Evolutionary conservation across 2,329 filamentous ascomycete genomes (phyloP), one percentile per base, ranked within the genome.

Genomic region (Penicillium olsonii): DNA sequence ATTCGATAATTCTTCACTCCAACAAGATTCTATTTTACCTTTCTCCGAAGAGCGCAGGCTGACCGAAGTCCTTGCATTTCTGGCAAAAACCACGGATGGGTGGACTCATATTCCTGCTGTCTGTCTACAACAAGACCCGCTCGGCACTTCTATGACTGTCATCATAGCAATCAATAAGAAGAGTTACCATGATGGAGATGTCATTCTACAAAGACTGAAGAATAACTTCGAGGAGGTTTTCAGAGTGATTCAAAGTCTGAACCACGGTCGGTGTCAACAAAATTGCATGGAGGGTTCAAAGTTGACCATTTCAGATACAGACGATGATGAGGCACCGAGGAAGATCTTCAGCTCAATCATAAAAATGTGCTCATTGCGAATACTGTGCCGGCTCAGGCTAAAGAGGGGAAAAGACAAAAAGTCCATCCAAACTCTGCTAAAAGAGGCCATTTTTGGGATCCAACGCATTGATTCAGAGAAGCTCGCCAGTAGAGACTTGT

Each of bases 41-140:
- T 70, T 73, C 31, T 54, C 64, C 8, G 62, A 58, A 35, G 70
- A 74, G 48, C 61, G 56, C n/a, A 49, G 47, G 5, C 50, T 74
- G 29, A 49, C 55, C 2, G 53, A 62, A 20, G 56, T 57, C 6
- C 55, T 73, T 15, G 65, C 68, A n/a, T 72, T 72, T 35, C 54
- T 74, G 8, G 62, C 68, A 5, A 62, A 65, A 29, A 59, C 57
- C 7, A 56, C 54, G 27, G 57, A 71, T 41, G 54, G 66, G 15
- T 31, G 37, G 5, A 53, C 68, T n/a, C 52, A 66, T 37, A 69
- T 72, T 12, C 68, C 69, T 14, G 70, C 69, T 7, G 52, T 71
- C 14, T 70, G 66, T 20, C 29, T 73, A 15, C 55, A 64, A 12
- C 63, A 73, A 45, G 44, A 46, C 9, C 26, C 38, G 4, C 20